These are phyloP conservation scores for Microsporum canis DNA, from an alignment of 2,329 filamentous ascomycete species.

Conservation along the genomic window DNA sequence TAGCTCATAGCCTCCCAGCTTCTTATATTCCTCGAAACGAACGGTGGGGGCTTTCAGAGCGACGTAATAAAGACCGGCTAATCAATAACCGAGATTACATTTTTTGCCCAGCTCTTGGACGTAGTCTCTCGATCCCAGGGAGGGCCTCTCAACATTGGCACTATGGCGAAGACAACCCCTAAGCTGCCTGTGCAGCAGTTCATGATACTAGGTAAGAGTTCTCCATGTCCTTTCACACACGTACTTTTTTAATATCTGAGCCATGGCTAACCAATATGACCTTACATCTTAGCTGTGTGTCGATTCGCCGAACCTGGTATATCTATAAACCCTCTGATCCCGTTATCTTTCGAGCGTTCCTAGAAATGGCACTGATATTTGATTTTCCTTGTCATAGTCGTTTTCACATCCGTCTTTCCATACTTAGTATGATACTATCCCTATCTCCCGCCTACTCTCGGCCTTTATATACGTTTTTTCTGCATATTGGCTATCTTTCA, in stretches of 20 bases:
- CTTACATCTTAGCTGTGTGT: conserved; percentile 51
- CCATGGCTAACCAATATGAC: conserved; percentile 7
- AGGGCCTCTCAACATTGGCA: no score
- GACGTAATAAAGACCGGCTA: not conserved
- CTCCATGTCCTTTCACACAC: not conserved
- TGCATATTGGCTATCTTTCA: not conserved
- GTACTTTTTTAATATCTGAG: conserved; percentile 18
- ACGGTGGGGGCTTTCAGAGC: not conserved
- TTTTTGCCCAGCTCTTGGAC: not conserved
- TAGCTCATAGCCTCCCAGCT: not conserved
- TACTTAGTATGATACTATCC: conserved; percentile 32
- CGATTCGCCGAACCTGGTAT: conserved; percentile 60
- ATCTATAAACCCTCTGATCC: conserved; percentile 28
- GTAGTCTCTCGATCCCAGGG: not conserved
- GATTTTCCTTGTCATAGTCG: conserved; percentile 20
- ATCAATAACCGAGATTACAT: not conserved
- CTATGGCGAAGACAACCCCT: conserved; percentile 23
- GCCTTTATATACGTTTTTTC: not conserved
- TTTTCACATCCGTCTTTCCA: conserved; percentile 61
- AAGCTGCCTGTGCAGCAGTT: conserved; percentile 69
- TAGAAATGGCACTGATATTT: conserved; percentile 9
- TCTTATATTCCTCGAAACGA: not conserved
- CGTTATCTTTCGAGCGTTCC: not conserved
- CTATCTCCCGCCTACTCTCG: not conserved
- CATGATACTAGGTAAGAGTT: conserved; percentile 56